Evolutionary conservation across 192 early-diverging fungal species (phyloP).

Genomic region (Entrophospora sp.): DNA sequence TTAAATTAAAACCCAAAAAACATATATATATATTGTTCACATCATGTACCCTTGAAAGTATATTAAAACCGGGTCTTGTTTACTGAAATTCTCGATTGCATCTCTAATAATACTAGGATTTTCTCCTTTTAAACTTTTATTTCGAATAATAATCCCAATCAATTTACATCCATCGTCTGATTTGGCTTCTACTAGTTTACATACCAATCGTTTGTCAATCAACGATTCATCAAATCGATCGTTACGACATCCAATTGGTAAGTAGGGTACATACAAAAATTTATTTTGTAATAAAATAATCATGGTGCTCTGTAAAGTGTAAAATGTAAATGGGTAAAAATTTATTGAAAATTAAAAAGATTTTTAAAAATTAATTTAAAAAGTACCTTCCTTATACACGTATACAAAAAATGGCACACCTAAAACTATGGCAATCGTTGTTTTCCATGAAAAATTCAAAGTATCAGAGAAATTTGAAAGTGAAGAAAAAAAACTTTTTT

Average conservation of each 20-base stretch:
- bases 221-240: not conserved
- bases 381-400: too few species aligned
- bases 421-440: too few species aligned
- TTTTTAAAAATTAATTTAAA: too few species aligned
- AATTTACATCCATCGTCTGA: not conserved
- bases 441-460: too few species aligned
- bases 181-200: slow-evolving; percentile 9
- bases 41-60: slow-evolving; percentile 43
- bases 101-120: not conserved
- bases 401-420: too few species aligned
- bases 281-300: slow-evolving; percentile 35
- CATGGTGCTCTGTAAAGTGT: slow-evolving; percentile 24
- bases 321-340: too few species aligned
- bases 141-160: slow-evolving; percentile 15
- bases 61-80: slow-evolving; percentile 24
- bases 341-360: too few species aligned
- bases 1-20: not conserved
- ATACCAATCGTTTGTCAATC: not conserved
- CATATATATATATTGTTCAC: not conserved
- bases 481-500: too few species aligned
- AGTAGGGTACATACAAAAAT: slow-evolving; percentile 33
- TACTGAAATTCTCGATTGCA: not conserved
- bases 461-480: too few species aligned
- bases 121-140: not conserved
- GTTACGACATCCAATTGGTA: slow-evolving; percentile 28